Conservation (phyloP, 2,329 filamentous ascomycete genomes). For the Phoma sp. region DNA sequence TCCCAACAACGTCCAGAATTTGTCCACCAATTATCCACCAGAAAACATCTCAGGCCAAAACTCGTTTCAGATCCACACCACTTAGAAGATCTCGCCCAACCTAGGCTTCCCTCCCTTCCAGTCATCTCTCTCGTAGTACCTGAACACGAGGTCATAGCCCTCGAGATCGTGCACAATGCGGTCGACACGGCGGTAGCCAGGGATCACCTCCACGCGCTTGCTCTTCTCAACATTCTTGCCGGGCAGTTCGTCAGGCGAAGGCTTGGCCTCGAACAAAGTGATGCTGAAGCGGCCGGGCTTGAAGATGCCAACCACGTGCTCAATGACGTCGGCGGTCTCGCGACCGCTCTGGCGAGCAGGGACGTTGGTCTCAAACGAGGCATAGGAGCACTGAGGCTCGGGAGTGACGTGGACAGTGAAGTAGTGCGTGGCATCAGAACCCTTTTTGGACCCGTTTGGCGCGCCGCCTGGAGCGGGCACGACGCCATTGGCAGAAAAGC, state of each 20-base stretch:
- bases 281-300: conserved; percentile 97
- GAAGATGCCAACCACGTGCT: conserved; percentile 95
- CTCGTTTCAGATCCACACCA: neutral
- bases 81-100: conserved; percentile 58
- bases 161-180: conserved; percentile 97
- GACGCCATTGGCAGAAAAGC: conserved; percentile 96
- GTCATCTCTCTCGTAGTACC: conserved; percentile 91
- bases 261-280: conserved; percentile 92
- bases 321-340: conserved; percentile 86
- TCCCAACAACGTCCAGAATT: neutral
- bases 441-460: conserved; percentile 52
- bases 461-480: conserved; percentile 73
- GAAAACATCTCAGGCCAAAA: neutral
- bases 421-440: conserved; percentile 68
- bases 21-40: neutral
- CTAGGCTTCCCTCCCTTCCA: conserved; percentile 72
- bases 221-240: conserved; percentile 50
- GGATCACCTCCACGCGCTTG: conserved; percentile 73
- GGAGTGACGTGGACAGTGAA: conserved; percentile 99
- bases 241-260: conserved; percentile 51
- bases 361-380: conserved; percentile 98
- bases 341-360: conserved; percentile 86
- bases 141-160: conserved; percentile 94
- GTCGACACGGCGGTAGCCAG: conserved; percentile 87
- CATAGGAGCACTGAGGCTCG: conserved; percentile 95